Evolutionary conservation across 306 rosid species (phyloP).

Genomic region (Argentina anserina): DNA sequence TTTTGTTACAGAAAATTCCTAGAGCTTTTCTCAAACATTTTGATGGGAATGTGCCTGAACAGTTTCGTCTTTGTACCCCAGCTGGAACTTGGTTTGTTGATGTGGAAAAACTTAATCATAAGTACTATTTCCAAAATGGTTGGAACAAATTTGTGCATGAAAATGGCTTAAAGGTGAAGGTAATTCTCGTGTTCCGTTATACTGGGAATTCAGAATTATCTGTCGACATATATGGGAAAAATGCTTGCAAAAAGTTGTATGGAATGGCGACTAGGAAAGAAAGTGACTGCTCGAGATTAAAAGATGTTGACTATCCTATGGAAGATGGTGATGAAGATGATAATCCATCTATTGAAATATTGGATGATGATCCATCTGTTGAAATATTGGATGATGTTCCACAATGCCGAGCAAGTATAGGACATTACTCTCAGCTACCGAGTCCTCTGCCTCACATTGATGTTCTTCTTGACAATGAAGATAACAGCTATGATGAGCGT

Average conservation of each 20-base stretch:
- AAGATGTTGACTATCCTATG: background rate
- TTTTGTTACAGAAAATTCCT: background rate
- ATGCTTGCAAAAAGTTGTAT: background rate
- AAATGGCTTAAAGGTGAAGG: constrained; percentile 4
- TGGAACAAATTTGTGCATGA: constrained; percentile 2
- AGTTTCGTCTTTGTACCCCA: background rate
- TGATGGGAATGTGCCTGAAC: background rate
- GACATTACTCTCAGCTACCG: no score
- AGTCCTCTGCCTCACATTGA: no score
- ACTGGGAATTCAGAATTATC: constrained; percentile 4
- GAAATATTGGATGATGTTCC: background rate
- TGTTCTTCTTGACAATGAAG: background rate
- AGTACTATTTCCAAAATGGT: constrained; percentile 1
- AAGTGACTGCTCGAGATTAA: background rate
- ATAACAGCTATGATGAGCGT: background rate
- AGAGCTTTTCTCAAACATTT: background rate
- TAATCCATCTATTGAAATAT: background rate
- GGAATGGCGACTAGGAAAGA: background rate
- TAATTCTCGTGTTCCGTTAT: constrained; percentile 22
- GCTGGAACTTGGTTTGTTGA: background rate
- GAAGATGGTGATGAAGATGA: background rate
- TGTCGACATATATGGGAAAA: constrained; percentile 24
- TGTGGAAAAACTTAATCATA: background rate
- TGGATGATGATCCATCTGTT: background rate
- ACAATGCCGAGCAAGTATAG: background rate